Evolutionary conservation across 2,329 filamentous ascomycete genomes (phyloP), one percentile per base, ranked within the genome.

Genomic region (Trichothecium sympodiale): DNA sequence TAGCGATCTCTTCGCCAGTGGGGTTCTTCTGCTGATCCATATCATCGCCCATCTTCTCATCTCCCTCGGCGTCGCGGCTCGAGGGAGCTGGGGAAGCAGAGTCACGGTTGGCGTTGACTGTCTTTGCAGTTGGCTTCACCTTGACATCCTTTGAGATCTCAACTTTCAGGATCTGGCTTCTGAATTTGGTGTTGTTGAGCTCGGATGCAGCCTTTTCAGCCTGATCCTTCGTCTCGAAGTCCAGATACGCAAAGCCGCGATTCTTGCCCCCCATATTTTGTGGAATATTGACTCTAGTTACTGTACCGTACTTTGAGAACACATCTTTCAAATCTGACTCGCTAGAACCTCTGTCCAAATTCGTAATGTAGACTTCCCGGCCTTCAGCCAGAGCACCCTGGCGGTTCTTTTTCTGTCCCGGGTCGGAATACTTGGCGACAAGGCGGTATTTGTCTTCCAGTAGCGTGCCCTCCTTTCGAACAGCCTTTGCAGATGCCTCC

Each of bases 361-460:
- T 81, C 36, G 69, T 78, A 35, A 95, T 67, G 48, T 87, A 83
- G 8, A 96, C 60, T 57, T 96, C 89, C 25, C 91, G 77, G 4
- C 84, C 85, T 55, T 96, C 89, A n/a, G 83, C 77, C 33, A 83
- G 71, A 8, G 88, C 78, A 16, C 87, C 87, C 39, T 80, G 74
- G 16, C 91, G 82, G 29, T 74, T 68, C 55, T 94, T 86, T 56
- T 84, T 89, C 20, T 73, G 72, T 8, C 64, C 61, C 0, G 91
- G 91, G 49, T 96, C 77, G 0, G 91, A 96, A 45, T 93, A 84
- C 57, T 87, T 87, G 8, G 77, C 83, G 29, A 79, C 60, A 1
- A 98, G 67, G 45, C 71, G 77, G 46, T 79, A 78, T 18, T 74
- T 71, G 17, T 75, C 76, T 17, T 80, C 81, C 0, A 94, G 59